Percentiles rank a stretch among this genome's conserved stretches.
Conservation (phyloP, 768 basidiomycete species). For the Lepiota subincarnata region DNA sequence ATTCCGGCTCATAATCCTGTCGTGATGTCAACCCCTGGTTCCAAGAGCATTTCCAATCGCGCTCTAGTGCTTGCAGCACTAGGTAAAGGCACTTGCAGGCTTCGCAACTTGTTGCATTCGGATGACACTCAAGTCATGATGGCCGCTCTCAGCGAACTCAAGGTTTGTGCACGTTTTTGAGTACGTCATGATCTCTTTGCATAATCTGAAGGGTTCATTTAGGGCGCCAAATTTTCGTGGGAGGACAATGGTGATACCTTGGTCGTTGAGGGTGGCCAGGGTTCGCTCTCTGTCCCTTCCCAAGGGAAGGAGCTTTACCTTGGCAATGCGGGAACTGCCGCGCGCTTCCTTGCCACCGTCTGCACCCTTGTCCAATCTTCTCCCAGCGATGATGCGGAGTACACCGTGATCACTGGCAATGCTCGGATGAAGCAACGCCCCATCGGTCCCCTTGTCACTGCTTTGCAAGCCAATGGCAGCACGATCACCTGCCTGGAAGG, state of each 20-base stretch:
- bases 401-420: constrained; percentile 91
- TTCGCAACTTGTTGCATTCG: constrained; percentile 90
- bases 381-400: constrained; percentile 32
- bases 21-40: constrained; percentile 88
- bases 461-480: constrained; percentile 78
- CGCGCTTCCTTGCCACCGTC: constrained; percentile 95
- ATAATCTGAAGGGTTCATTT: constrained; percentile 3
- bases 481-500: constrained; percentile 74
- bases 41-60: constrained; percentile 95
- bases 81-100: constrained; percentile 79
- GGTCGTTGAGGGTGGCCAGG: constrained; percentile 84
- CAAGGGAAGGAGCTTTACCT: constrained; percentile 89
- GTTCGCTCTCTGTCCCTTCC: constrained; percentile 70
- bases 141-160: constrained; percentile 83
- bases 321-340: constrained; percentile 96
- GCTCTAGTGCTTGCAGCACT: constrained; percentile 92
- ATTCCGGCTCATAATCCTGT: constrained; percentile 55
- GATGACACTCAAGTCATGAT: constrained; percentile 99
- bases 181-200: not conserved
- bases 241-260: constrained; percentile 96
- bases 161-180: constrained; percentile 42
- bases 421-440: constrained; percentile 99
- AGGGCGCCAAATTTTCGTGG: constrained; percentile 94
- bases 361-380: constrained; percentile 76
- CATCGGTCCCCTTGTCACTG: constrained; percentile 91